Evolutionary conservation across 2,329 filamentous ascomycete genomes (phyloP), one percentile per base, ranked within the genome.

Genomic region (Lecanicillium sp.): DNA sequence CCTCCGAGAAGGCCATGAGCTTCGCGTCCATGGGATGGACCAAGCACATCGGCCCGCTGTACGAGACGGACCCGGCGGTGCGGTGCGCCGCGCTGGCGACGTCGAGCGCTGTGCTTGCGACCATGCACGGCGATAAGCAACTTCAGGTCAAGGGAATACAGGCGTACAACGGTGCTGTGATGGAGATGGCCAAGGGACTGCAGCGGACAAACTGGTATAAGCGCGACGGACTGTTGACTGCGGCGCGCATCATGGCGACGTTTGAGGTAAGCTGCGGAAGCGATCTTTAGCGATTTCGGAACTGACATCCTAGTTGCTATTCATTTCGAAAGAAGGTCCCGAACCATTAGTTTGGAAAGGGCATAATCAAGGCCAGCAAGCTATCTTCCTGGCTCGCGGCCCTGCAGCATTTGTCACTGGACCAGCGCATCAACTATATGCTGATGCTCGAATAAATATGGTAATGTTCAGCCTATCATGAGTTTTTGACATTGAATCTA

Each of bases 1-100:
- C 44, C 26, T 54, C 52, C 1, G 7, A 39, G 7, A 43, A 39
- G 11, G 50, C 53, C 10, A 49, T 39, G 17, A 45, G 32, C 10
- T 37, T 55, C 42, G 50, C 50, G 3, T 49, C 52, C 15, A 50
- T 54, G 20, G 55, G 55, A 23, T 59, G 56, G 57, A 54, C 56
- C n/a, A 45, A 48, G 5, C 39, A 54, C 7, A 52, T 53, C 20
- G 46, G 51, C 11, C 50, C 54, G 6, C 52, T 57, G 8, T 58
- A 55, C 20, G 40, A 52, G 17, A 52, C 52, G 20, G 56, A 59
- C 19, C 20, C 49, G 10, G 46, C 48, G 12, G 49, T 55, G 19
- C 41, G 52, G 3, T 52, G 49, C 30, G 52, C 53, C 1, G 38
- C 58, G 3, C 17, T 57, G n/a, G 56, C 57, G 3, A 50, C 58